Conservation (phyloP, 2,329 filamentous ascomycete species). For the Lojkania enalia region DNA sequence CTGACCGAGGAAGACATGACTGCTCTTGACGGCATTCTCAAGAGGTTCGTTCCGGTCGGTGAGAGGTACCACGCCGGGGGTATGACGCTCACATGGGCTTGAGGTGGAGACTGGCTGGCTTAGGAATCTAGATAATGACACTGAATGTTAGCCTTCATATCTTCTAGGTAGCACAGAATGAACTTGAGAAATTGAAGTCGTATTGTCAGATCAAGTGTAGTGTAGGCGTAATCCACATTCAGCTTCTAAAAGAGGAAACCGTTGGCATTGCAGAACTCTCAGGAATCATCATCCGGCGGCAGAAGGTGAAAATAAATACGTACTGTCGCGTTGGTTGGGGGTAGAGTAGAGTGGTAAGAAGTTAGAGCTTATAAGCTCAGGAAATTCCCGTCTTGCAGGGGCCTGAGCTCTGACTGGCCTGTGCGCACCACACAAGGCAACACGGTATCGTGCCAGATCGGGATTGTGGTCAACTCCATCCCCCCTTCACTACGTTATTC, state of each 20-base stretch:
- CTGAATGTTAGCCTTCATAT: conserved; percentile 3
- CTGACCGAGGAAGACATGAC: conserved; percentile 54
- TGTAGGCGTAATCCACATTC: conserved; percentile 51
- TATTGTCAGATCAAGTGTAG: conserved; percentile 55
- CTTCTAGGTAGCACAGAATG: no score
- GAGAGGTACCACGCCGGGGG: conserved; percentile 41
- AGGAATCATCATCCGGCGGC: conserved; percentile 48
- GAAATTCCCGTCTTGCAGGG: no score
- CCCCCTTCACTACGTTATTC: no score
- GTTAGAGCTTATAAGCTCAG: no score
- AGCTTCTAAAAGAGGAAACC: conserved; percentile 39
- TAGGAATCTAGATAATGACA: conserved; percentile 6
- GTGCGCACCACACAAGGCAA: no score
- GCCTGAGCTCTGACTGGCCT: no score
- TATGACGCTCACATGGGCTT: conserved; percentile 13
- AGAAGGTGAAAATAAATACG: no score
- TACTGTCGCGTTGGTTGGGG: no score
- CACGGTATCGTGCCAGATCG: no score
- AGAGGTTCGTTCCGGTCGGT: conserved; percentile 49
- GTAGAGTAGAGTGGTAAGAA: no score
- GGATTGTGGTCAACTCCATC: no score
- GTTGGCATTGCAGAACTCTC: conserved; percentile 58
- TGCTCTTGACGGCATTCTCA: conserved; percentile 56
- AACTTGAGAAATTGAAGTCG: no score
- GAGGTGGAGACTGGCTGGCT: conserved; percentile 7